Base-by-base conservation (phyloP, 768 basidiomycete genomes). In the Boletus rubropictus region DNA sequence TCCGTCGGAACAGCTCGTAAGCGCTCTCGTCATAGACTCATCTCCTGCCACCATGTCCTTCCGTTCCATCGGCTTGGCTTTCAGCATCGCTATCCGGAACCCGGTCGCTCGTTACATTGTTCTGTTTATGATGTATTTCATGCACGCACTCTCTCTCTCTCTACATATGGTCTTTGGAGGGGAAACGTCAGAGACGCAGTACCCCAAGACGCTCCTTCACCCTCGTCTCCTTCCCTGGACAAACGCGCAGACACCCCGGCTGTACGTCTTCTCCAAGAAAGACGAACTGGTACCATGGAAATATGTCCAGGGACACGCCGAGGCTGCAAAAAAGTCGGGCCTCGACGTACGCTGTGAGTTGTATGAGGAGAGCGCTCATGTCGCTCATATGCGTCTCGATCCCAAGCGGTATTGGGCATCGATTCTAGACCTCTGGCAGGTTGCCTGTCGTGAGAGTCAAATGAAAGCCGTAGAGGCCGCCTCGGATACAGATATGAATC, bases 301-400 rank as follows among this genome's bases (percentile, higher is more conserved):
- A 33, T 56, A 51, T 3, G 57, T 71, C 7, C 53, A 61, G 33
- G 34, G 40, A 14, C 64, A 71, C 42, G 56, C 53, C 0, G 53
- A 60, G 18, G 40, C 43, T 3, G 63, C 66, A n/a, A 56, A 48
- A 44, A 20, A 34, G 24, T 32, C 17, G 1, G 67, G 68, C 1
- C 42, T 64, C n/a, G 39, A 60, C 18, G 63, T 65, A 6, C 52
- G 32, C 11, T 57, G 54, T 14, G 65, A 68, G 31, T 24, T 59
- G 20, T 71, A 66, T 36, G 65, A 64, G n/a, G 54, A 62, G 18
- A 72, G 63, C 28, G 53, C 51, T 7, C 70, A 71, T 42, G 70
- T 71, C 2, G 51, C 63, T 21, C 70, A 71, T 33, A 59, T 62
- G 51, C 62, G 62, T 9, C 4, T 37, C n/a, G 52, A 64, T 42